Conservation (phyloP, 768 basidiomycete genomes). For the Tephrocybe sp. region DNA sequence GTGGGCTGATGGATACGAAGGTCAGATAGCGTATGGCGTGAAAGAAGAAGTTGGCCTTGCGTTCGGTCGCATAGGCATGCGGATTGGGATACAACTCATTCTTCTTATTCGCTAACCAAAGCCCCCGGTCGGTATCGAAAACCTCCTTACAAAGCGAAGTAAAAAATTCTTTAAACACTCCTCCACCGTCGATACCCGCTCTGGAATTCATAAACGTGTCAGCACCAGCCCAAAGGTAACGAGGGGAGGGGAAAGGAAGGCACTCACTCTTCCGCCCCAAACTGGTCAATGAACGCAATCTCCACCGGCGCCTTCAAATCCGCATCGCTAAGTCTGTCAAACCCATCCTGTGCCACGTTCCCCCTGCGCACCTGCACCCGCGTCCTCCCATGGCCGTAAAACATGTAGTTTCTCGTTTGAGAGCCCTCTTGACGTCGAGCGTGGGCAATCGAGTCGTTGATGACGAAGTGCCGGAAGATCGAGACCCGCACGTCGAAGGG, state of each 20-base stretch:
- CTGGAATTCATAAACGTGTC: conserved; percentile 32
- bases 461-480: conserved; percentile 85
- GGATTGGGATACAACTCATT: conserved; percentile 97
- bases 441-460: conserved; percentile 49
- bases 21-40: not conserved
- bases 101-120: conserved; percentile 90
- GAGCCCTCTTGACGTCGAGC: too few relatives aligned
- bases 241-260: not conserved
- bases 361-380: conserved; percentile 66
- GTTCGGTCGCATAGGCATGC: conserved; percentile 85
- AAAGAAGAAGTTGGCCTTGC: conserved; percentile 41
- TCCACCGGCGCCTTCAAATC: conserved; percentile 81
- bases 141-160: conserved; percentile 92
- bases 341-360: conserved; percentile 87
- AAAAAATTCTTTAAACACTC: conserved; percentile 97
- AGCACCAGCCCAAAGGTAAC: not conserved
- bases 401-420: too few relatives aligned
- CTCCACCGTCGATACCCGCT: conserved; percentile 94
- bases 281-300: conserved; percentile 93
- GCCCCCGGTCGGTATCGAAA: conserved; percentile 90
- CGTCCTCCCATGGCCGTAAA: conserved; percentile 23
- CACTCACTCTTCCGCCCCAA: conserved; percentile 79
- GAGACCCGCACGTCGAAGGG: conserved; percentile 90
- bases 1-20: conserved; percentile 48
- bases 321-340: conserved; percentile 74